Base-by-base conservation (phyloP, 1,284 basidiomycete species). In the Fomitiporia mediterranea region DNA sequence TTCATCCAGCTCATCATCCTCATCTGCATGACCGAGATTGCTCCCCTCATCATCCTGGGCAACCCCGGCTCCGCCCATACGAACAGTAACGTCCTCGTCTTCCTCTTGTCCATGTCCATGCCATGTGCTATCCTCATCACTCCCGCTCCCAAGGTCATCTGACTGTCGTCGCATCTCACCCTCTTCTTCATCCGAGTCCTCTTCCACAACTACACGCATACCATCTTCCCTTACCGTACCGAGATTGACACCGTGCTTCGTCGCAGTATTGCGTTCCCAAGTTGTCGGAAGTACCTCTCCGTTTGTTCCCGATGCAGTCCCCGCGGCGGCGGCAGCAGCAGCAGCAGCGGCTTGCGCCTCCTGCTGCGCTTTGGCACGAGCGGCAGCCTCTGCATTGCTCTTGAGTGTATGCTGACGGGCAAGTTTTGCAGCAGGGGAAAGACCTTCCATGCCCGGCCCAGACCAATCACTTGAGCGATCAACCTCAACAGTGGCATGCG, bases 381-480 rank as follows among this genome's bases (percentile, higher is more conserved):
- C 86, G 35, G 83, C 90, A 44, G 88, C 89, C 69, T 93, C 90
- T 1, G 91, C 91, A 61, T 89, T 89, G 55, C 80, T 84, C 74
- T 86, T 89, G 61, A 90, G 77, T 19, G 93, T 91, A 69, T 98
- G 94, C 68, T 94, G 91, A 43, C 93, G 73, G 0, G 92, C 94
- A 11, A 97, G 81, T 66, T 91, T 89, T 0, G 95, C 96, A 27
- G 96, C 95, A 2, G 95, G 95, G 62, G 90, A 92, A 53, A 98
- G 78, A 7, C 93, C 94, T 46, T 79, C 82, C 69, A 91, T 72
- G 50, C 82, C 81, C 9, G 55, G 55, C 1, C 77, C 71, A 46
- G 70, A 69, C 72, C 80, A 67, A 67, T 81, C 80, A 38, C 70
- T 67, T 28, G 73, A 60, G 28, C 86, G 78, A 64, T 96, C 94